A percentile compares a stretch with the other conserved stretches of the same genome.
Evolutionary conservation across 78 protist species (phyloP).

Genomic region (Dictyostelium citrinum): DNA sequence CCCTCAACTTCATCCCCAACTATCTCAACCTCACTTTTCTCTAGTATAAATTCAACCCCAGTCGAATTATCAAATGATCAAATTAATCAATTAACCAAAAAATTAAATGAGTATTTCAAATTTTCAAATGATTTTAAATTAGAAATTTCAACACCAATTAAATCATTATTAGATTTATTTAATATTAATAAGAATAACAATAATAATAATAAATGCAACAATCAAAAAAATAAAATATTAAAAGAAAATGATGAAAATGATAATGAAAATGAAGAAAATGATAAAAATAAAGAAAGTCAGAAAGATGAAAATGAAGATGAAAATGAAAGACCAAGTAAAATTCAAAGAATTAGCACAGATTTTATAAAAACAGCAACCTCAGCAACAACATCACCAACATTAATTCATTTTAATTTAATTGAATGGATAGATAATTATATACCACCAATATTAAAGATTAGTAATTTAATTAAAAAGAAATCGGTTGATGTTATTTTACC

Average conservation of each 20-base stretch:
- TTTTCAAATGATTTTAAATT: neutral
- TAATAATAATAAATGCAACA: too few species aligned
- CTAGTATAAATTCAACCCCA: neutral
- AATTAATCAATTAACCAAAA: neutral
- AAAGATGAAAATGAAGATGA: neutral
- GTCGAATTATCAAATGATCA: neutral
- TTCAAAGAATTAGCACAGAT: neutral
- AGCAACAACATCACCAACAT: neutral
- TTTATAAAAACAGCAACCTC: neutral
- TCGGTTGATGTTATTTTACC: neutral
- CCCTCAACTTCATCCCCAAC: neutral
- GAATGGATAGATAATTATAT: slow-evolving; percentile 1
- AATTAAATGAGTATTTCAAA: neutral
- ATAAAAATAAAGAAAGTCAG: neutral
- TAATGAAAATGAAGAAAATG: neutral
- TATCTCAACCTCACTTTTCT: neutral
- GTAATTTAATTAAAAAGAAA: slow-evolving; percentile 47
- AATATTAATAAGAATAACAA: neutral
- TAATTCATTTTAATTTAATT: neutral
- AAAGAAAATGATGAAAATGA: neutral
- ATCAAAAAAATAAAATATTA: neutral
- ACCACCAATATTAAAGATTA: slow-evolving; percentile 19
- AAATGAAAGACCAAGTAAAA: neutral
- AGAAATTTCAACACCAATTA: neutral
- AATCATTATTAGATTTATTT: neutral